A percentile compares a stretch with the other conserved stretches of the same genome.
phyloP scores from a whole-genome alignment of 2,329 filamentous ascomycete species.

The Aspergillus terreus region DNA sequence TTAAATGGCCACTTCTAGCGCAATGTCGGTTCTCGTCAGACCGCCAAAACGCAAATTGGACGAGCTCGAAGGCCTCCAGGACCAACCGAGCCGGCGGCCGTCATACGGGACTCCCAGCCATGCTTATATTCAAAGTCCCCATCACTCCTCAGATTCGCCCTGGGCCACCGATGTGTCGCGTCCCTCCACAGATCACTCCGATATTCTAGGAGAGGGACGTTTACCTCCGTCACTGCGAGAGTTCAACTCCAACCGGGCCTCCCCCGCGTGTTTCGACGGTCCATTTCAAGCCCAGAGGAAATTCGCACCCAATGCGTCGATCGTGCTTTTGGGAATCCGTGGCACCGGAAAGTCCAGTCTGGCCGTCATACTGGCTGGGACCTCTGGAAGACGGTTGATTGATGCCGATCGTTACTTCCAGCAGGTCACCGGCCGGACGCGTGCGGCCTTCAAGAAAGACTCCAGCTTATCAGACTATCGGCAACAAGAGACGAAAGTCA shows the following conservation, averaged over 20 bases:
- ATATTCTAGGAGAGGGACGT: slow-evolving; percentile 17
- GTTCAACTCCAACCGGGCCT: slow-evolving; percentile 26
- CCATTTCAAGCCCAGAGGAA: slow-evolving; percentile 25
- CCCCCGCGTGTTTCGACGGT: slow-evolving; percentile 24
- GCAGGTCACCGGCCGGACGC: slow-evolving; percentile 59
- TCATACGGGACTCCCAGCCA: slow-evolving; percentile 2
- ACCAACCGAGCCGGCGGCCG: slow-evolving; percentile 9
- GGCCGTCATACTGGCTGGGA: slow-evolving; percentile 69
- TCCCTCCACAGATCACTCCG: slow-evolving; percentile 16
- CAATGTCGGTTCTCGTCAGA: slow-evolving; percentile 30
- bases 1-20: not conserved
- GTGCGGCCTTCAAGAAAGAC: slow-evolving; percentile 59
- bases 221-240: slow-evolving; percentile 19
- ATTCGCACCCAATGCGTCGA: slow-evolving; percentile 62
- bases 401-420: slow-evolving; percentile 68
- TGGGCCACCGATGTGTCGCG: slow-evolving; percentile 5
- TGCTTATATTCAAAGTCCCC: not conserved
- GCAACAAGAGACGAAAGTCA: slow-evolving; percentile 58
- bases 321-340: slow-evolving; percentile 69
- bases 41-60: slow-evolving; percentile 31
- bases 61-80: slow-evolving; percentile 20
- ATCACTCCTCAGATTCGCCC: not conserved
- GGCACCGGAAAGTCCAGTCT: slow-evolving; percentile 74
- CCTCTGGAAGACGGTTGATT: slow-evolving; percentile 64
- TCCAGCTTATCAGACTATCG: slow-evolving; percentile 63